Evolutionary conservation across 202 grass and related monocot species (phyloP).

Genomic region (Alloteropsis angusta): DNA sequence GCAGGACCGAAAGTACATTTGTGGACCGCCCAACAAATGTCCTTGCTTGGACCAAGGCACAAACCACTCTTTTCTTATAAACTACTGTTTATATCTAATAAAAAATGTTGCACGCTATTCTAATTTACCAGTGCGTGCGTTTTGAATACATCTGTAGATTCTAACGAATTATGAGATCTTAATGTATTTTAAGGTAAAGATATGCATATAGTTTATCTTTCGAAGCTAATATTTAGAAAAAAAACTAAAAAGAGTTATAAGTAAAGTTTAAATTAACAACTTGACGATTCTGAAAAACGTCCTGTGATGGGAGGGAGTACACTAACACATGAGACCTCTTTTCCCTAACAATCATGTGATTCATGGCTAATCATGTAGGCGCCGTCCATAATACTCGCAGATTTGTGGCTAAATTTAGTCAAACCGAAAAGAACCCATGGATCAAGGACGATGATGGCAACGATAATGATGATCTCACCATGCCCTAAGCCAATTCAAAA

Average conservation of each 20-base stretch:
- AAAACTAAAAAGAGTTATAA: no score
- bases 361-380: background rate
- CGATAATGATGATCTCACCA: background rate
- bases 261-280: no score
- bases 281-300: no score
- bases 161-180: background rate
- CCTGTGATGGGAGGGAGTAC: no score
- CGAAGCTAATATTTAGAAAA: no score
- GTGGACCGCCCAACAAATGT: background rate
- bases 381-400: background rate
- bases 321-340: background rate
- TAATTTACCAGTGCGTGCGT: background rate
- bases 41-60: background rate
- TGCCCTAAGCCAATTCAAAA: background rate
- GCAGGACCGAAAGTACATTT: background rate
- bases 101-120: background rate
- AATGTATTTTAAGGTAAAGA: no score
- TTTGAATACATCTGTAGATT: background rate
- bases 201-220: no score
- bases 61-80: background rate
- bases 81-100: background rate
- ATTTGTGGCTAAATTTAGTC: background rate
- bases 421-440: conserved; percentile 1
- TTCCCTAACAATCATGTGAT: background rate
- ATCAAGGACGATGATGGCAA: background rate